A percentile compares a stretch with the other conserved stretches of the same genome.
Conservation (phyloP, 2,329 filamentous ascomycete genomes). For the Mollisiaceae sp. region DNA sequence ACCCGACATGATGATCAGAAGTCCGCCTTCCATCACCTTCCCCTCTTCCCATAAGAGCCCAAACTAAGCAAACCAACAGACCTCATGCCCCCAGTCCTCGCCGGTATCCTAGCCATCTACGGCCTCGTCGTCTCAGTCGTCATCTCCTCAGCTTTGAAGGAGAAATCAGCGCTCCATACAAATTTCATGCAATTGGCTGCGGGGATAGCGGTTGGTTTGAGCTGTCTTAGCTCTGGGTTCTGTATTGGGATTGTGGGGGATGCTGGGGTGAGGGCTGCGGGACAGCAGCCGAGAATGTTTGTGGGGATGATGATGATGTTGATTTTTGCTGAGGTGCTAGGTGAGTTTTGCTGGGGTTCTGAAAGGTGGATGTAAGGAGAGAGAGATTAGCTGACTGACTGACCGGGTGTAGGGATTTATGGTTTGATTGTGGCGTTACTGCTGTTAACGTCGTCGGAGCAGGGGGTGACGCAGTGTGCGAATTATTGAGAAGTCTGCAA, state of each 20-base stretch:
- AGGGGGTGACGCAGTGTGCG: constrained; percentile 52
- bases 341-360: constrained; percentile 50
- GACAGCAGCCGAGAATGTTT: constrained; percentile 69
- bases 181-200: constrained; percentile 83
- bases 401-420: constrained; percentile 61
- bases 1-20: constrained; percentile 98
- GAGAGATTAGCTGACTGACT: background rate
- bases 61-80: constrained; percentile 56
- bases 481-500: background rate
- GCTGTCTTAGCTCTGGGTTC: constrained; percentile 75
- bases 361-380: constrained; percentile 15
- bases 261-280: constrained; percentile 82
- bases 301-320: constrained; percentile 81
- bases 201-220: constrained; percentile 78
- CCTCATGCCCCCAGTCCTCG: constrained; percentile 99
- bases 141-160: constrained; percentile 76
- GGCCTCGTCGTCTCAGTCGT: constrained; percentile 84
- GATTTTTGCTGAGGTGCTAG: constrained; percentile 82
- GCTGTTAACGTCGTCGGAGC: constrained; percentile 89
- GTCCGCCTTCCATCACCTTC: constrained; percentile 58
- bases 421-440: constrained; percentile 95
- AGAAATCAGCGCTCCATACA: constrained; percentile 73
- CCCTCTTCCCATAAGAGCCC: background rate
- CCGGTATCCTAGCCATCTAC: constrained; percentile 99
- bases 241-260: constrained; percentile 87